phyloP scores from a whole-genome alignment of 1,284 basidiomycete species.

The Malassezia sp. region DNA sequence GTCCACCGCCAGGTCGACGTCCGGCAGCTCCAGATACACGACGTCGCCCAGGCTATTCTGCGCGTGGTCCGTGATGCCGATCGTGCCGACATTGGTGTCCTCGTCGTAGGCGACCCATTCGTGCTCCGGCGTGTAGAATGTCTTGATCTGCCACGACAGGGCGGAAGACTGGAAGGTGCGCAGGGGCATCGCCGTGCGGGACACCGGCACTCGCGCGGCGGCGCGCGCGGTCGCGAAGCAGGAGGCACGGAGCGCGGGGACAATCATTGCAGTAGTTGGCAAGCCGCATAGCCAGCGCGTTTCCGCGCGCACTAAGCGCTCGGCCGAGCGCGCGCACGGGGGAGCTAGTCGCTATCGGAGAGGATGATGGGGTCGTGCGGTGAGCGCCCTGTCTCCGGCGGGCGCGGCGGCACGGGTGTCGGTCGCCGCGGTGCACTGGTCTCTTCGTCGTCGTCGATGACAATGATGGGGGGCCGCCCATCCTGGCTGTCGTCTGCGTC shows the following conservation, averaged over 20 bases:
- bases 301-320: neutral
- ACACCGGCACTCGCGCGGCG: neutral
- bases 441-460: slow-evolving; percentile 10
- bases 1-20: slow-evolving; percentile 58
- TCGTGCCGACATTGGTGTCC: slow-evolving; percentile 63
- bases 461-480: neutral
- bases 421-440: neutral
- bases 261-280: slow-evolving; percentile 7
- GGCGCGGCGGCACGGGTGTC: neutral
- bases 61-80: slow-evolving; percentile 87
- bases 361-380: slow-evolving; percentile 3
- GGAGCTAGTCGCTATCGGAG: neutral
- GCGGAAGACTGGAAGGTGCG: slow-evolving; percentile 14
- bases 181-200: neutral
- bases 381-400: neutral
- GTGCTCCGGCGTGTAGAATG: slow-evolving; percentile 63
- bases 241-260: slow-evolving; percentile 5
- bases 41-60: slow-evolving; percentile 88
- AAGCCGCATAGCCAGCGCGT: neutral
- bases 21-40: slow-evolving; percentile 87
- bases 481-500: neutral
- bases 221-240: slow-evolving; percentile 1
- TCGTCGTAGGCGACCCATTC: slow-evolving; percentile 78
- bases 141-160: slow-evolving; percentile 18
- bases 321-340: too few species aligned